A percentile compares a stretch with the other conserved stretches of the same genome.
Conservation (phyloP, 805 yeast genomes). For the Allodekkera sacchari region DNA sequence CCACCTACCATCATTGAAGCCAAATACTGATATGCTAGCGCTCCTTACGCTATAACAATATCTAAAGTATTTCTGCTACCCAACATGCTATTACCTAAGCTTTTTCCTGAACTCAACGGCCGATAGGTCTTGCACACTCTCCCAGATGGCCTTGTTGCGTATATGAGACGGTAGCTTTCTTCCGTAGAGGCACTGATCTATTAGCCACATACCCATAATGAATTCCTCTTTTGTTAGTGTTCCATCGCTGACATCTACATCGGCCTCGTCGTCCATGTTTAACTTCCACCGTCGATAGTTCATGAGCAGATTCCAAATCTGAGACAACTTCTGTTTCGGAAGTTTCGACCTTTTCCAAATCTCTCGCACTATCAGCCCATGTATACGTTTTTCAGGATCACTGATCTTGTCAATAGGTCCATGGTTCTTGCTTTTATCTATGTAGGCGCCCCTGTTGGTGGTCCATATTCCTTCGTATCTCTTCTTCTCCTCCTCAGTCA, state of each 20-base stretch:
- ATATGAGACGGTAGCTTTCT: constrained; percentile 86
- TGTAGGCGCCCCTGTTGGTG: constrained; percentile 65
- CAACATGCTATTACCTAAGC: too few species aligned
- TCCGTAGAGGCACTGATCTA: constrained; percentile 93
- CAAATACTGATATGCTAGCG: too few species aligned
- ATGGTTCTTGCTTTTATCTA: constrained; percentile 12
- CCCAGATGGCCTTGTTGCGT: constrained; percentile 78
- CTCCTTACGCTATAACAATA: too few species aligned
- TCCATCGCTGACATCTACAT: constrained; percentile 54
- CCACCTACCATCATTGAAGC: too few species aligned
- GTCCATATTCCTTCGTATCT: constrained; percentile 94
- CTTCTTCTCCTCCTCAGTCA: constrained; percentile 60
- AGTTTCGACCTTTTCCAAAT: constrained; percentile 77
- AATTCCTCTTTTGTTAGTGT: constrained; percentile 74
- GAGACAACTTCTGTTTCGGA: constrained; percentile 48
- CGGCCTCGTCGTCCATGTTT: constrained; percentile 2
- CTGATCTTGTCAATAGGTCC: neutral
- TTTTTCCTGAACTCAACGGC: too few species aligned
- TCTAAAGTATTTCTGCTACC: too few species aligned
- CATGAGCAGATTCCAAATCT: constrained; percentile 72
- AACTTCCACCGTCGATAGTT: constrained; percentile 23
- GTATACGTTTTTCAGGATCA: constrained; percentile 24
- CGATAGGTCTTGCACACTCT: too few species aligned
- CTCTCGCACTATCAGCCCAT: constrained; percentile 61
- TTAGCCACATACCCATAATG: constrained; percentile 95